Evolutionary conservation across 495 filamentous ascomycete species (phyloP), one percentile per base, ranked within the genome.

Genomic region (Trichocladium antarcticum): DNA sequence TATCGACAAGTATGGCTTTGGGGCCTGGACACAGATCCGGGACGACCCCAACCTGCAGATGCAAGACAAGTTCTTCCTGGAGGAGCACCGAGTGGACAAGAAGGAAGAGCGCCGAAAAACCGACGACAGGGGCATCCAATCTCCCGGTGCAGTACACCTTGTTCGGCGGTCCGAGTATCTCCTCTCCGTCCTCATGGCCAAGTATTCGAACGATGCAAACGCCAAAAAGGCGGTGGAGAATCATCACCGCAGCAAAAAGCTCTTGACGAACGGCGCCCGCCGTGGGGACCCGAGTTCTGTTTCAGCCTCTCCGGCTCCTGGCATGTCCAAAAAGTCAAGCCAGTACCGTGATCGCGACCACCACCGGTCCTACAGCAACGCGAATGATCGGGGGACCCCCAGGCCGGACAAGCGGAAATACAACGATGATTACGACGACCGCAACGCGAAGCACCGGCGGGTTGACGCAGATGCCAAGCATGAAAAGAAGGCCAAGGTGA

Each of bases 31-130:
- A 3, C 78, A 84, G 50, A 97, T 99, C 57, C 81, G 90, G 9
- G 93, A 97, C 56, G 92, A 99, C 58, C 72, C 78, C 5, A 89
- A 95, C 43, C 76, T 99, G 15, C 81, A 75, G 5, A 82, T 99
- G 68, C 72, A 73, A 3, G 92, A 95, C 54, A 97, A 95, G 60
- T 88, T 97, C 62, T 99, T 93, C 70, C 64, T 99, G 6, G 92
- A 99, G 62, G 92, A 99, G 59, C 89, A 96, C 61, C 84, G 89
- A n/a, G 90, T 96, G 19, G 93, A 90, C 61, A 85, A 93, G 64
- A 97, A 97, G 58, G 89, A 89, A 53, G 87, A 95, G 56, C 84
- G 92, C 15, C 75, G 73, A 51, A 86, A 87, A 54, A 78, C 71
- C 1, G 86, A 92, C 11, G 78, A 80, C 45, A 85, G 85, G 57